Evolutionary conservation across 2,329 filamentous ascomycete genomes (phyloP).

Genomic region (Phyllosticta paracitricarpa): DNA sequence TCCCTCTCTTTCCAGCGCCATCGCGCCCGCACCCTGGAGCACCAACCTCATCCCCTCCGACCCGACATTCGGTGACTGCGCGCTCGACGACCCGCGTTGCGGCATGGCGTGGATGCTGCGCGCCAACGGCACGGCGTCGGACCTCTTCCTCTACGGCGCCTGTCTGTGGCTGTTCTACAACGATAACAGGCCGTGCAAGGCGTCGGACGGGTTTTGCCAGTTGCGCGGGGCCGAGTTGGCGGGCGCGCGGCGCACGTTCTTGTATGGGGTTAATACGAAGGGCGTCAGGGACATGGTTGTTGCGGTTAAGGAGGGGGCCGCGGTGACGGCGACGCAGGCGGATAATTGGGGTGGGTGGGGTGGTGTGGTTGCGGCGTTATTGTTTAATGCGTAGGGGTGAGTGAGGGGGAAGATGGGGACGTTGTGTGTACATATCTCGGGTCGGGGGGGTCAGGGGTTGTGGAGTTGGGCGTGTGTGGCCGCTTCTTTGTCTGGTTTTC

Average conservation of each 20-base stretch:
- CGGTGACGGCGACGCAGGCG: background rate
- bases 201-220: background rate
- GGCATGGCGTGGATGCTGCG: constrained; percentile 10
- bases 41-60: constrained; percentile 23
- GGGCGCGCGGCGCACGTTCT: background rate
- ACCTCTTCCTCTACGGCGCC: constrained; percentile 4
- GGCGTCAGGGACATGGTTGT: background rate
- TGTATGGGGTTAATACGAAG: constrained; percentile 7
- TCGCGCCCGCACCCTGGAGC: constrained; percentile 33
- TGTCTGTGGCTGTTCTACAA: constrained; percentile 9
- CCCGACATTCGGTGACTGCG: constrained; percentile 19
- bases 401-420: background rate
- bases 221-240: background rate
- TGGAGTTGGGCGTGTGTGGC: no score
- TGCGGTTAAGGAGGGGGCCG: background rate
- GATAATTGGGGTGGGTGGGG: constrained; percentile 6
- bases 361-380: constrained; percentile 3
- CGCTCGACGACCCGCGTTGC: constrained; percentile 10
- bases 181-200: background rate
- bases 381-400: constrained; percentile 1
- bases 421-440: background rate
- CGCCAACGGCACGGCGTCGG: background rate
- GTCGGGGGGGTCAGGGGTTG: no score
- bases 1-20: constrained; percentile 15
- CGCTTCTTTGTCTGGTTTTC: no score